Conservation (phyloP, 1,284 basidiomycete species). For the Sporisorium iseilematis-ciliati region DNA sequence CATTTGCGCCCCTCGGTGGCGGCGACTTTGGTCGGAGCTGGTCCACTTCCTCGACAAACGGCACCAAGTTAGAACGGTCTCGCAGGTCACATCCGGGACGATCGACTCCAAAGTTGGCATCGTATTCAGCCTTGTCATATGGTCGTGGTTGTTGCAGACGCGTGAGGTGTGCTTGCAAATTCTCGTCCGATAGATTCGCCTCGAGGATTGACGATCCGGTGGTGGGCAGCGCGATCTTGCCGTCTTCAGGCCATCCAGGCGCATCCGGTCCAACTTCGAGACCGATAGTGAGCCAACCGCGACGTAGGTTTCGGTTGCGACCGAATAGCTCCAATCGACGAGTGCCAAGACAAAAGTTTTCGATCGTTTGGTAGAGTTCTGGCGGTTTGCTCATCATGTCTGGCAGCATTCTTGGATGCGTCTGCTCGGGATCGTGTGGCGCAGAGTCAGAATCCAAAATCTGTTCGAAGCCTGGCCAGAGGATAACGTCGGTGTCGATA, state of each 20-base stretch:
- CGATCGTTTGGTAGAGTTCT: constrained; percentile 93
- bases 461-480: constrained; percentile 84
- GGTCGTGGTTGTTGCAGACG: constrained; percentile 32
- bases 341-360: constrained; percentile 96
- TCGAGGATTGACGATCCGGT: constrained; percentile 17
- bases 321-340: constrained; percentile 93
- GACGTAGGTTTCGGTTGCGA: constrained; percentile 78
- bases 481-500: constrained; percentile 94
- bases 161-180: constrained; percentile 13
- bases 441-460: constrained; percentile 66
- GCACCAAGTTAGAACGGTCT: constrained; percentile 60
- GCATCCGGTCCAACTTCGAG: constrained; percentile 60
- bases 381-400: constrained; percentile 89
- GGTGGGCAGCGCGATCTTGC: constrained; percentile 12
- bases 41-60: constrained; percentile 56
- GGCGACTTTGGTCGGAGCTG: constrained; percentile 63
- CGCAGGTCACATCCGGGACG: constrained; percentile 57
- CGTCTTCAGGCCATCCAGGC: constrained; percentile 29
- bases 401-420: constrained; percentile 20
- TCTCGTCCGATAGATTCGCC: constrained; percentile 7
- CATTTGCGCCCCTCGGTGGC: constrained; percentile 24
- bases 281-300: constrained; percentile 92
- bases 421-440: not conserved
- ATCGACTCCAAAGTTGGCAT: constrained; percentile 58
- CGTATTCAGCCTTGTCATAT: constrained; percentile 54